These are phyloP conservation scores for Vinca major DNA, from an alignment of 305 asterid species.

Conservation along the genomic window DNA sequence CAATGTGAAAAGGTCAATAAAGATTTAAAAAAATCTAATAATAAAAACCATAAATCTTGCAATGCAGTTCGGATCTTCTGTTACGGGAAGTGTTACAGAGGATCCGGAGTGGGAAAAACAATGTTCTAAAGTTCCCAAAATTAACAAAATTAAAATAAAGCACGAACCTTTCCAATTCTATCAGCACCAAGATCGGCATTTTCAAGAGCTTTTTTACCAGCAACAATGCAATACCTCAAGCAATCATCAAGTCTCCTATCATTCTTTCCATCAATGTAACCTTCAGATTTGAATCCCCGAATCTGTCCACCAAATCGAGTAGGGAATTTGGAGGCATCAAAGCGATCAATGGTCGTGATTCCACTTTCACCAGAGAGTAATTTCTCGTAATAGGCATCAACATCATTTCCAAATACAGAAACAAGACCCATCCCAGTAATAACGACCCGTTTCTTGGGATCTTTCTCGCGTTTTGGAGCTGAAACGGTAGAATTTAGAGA, in stretches of 20 bases:
- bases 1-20: not conserved
- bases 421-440: conserved; percentile 62
- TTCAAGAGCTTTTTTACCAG: conserved; percentile 51
- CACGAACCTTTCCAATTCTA: conserved; percentile 16
- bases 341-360: conserved; percentile 44
- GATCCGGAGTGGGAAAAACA: too few species aligned
- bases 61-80: not conserved
- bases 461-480: conserved; percentile 52
- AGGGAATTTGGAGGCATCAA: conserved; percentile 49
- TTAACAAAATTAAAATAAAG: not conserved
- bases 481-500: conserved; percentile 21
- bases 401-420: conserved; percentile 55
- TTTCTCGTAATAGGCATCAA: conserved; percentile 41
- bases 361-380: conserved; percentile 59
- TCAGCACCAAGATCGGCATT: conserved; percentile 40
- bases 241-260: conserved; percentile 54
- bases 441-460: conserved; percentile 55
- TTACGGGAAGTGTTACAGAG: too few species aligned
- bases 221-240: conserved; percentile 52
- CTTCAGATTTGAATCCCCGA: conserved; percentile 46
- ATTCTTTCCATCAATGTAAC: conserved; percentile 54
- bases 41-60: not conserved
- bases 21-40: not conserved
- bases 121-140: too few species aligned
- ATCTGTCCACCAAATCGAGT: conserved; percentile 47